Base-by-base conservation (phyloP, 1,139 yeast genomes). In the Saccharomyces uvarum region DNA sequence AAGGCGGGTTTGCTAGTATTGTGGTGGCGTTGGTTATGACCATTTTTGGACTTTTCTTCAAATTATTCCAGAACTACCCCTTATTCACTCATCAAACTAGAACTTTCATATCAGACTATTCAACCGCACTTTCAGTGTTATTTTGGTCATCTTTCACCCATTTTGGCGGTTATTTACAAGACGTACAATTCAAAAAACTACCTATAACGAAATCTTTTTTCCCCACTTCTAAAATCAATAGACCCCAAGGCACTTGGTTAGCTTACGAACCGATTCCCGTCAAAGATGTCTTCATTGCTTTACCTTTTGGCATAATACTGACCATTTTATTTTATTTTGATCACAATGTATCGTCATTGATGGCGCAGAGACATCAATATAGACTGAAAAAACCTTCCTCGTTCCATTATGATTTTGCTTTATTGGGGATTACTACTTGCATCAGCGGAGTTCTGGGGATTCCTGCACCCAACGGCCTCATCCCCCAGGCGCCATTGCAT, bases 401-500 rank as follows among this genome's bases (percentile, higher is more conserved):
- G 0, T 93, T 93, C 70, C 98, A 93, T 71, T 93, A 93, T 84
- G 99, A 93, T 70, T 87, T 91, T 66, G 79, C 87, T 48, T 73
- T 93, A 33, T 75, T 93, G 38, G 98, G 98, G 0, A 66, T 88
- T 11, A 86, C 93, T 4, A 93, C 98, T 0, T 95, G 96, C 0
- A 68, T 91, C 1, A 77, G 96, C 2, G 98, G 98, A 0, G 70
- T 91, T 0, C 66, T 93, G 11, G 99, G 99, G 0, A 77, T 93
- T 1, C 99, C 98, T 0, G 90, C 97, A 2, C 98, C 98, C 0
- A 93, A 93, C 70, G 99, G 99, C 0, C 75, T 93, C 42, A 91
- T 93, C 47, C 99, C 99, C 0, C 99, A 93, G 69, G 98, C 98
- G 0, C 99, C 98, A 0, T 70, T 93, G 48, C 99, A 93, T 65